Evolutionary conservation across 208 protist species (phyloP).

Genomic region (Trichomonas tenax): DNA sequence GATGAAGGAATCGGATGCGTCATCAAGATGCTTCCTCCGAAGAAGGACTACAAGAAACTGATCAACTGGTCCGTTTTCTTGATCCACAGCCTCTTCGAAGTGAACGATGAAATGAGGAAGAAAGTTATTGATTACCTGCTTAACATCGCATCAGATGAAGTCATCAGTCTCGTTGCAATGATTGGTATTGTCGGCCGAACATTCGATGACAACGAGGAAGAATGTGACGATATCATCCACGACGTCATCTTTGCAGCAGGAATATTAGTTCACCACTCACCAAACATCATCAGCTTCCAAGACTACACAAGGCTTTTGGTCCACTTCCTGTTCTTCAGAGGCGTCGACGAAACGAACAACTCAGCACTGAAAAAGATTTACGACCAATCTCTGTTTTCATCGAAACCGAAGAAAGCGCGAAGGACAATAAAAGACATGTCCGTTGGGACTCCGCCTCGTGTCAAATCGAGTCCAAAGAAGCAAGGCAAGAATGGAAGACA

Average conservation of each 20-base stretch:
- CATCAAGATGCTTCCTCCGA: background rate
- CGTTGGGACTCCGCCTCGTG: background rate
- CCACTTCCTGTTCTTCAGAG: background rate
- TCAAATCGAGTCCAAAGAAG: background rate
- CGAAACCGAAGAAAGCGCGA: background rate
- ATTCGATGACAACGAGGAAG: background rate
- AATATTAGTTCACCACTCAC: background rate
- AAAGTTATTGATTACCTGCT: background rate
- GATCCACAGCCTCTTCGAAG: background rate
- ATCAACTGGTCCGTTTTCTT: background rate
- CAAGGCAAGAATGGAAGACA: background rate
- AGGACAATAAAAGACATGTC: background rate
- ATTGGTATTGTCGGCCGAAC: background rate
- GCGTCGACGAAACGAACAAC: background rate
- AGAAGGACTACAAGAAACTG: background rate
- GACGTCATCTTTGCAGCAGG: background rate
- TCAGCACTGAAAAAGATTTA: background rate
- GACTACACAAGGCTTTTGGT: background rate
- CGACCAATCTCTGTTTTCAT: background rate
- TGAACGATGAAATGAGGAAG: background rate
- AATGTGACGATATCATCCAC: background rate
- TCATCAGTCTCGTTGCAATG: background rate
- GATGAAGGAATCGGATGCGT: background rate
- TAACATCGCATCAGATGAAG: background rate
- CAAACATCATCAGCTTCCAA: background rate